Evolutionary conservation across 1,284 basidiomycete species (phyloP).

Genomic region (Ustilago sp.): DNA sequence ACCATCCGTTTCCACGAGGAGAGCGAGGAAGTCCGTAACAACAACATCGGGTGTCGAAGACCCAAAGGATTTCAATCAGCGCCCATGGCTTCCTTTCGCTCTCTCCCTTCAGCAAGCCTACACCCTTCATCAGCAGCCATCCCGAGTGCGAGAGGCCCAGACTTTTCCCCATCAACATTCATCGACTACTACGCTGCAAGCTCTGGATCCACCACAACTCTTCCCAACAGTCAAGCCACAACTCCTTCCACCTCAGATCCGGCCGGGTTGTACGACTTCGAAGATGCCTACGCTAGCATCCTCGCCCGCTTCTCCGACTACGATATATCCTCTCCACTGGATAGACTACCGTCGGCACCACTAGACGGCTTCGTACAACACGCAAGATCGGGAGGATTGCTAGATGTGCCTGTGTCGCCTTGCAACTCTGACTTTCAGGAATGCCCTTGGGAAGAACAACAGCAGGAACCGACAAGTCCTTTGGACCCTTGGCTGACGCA

Average conservation of each 20-base stretch:
- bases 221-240: not conserved
- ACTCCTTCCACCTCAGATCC: not conserved
- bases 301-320: conserved; percentile 20
- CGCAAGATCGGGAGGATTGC: conserved; percentile 1
- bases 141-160: not conserved
- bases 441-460: not conserved
- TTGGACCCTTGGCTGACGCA: conserved; percentile 34
- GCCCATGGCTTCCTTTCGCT: conserved; percentile 4
- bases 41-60: not conserved
- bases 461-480: conserved; percentile 22
- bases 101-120: conserved; percentile 3
- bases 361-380: conserved; percentile 4
- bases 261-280: conserved; percentile 15
- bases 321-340: not conserved
- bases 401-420: conserved; percentile 44
- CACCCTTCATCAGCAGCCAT: not conserved
- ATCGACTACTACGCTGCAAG: conserved; percentile 29
- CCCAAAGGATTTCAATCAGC: conserved; percentile 9
- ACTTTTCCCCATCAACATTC: conserved; percentile 17
- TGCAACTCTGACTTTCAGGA: conserved; percentile 19
- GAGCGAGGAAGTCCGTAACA: not conserved
- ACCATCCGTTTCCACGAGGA: conserved; percentile 16
- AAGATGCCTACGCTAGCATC: conserved; percentile 34
- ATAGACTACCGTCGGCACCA: not conserved
- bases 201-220: not conserved